phyloP scores from a whole-genome alignment of 805 yeast genomes.

The Spathaspora arborariae region DNA sequence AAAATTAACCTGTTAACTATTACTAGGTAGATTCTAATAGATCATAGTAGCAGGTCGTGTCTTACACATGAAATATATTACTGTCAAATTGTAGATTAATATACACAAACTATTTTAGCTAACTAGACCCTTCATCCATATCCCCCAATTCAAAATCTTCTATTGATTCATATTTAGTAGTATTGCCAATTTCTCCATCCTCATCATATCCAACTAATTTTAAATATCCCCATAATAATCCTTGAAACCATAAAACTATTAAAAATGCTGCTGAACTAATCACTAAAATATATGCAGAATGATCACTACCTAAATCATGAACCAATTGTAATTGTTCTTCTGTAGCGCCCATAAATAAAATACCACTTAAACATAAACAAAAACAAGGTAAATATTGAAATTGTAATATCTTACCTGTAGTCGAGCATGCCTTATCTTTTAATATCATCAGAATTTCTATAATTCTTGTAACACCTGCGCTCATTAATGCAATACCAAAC shows the following conservation, averaged over 20 bases:
- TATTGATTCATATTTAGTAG: slow-evolving; percentile 11
- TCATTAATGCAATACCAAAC: slow-evolving; percentile 78
- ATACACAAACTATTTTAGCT: background rate
- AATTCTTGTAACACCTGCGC: slow-evolving; percentile 73
- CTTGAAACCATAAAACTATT: slow-evolving; percentile 60
- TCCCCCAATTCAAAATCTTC: slow-evolving; percentile 37
- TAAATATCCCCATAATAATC: slow-evolving; percentile 58
- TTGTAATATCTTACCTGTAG: slow-evolving; percentile 47
- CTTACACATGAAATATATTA: too few relatives aligned
- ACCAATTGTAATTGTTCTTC: slow-evolving; percentile 82
- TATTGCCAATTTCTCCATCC: slow-evolving; percentile 26
- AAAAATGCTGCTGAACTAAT: slow-evolving; percentile 71
- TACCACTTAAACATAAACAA: slow-evolving; percentile 72
- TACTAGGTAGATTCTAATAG: too few relatives aligned
- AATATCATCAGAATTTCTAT: slow-evolving; percentile 78
- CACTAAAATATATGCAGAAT: slow-evolving; percentile 74
- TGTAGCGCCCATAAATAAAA: slow-evolving; percentile 86
- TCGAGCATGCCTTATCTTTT: slow-evolving; percentile 47
- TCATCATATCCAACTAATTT: slow-evolving; percentile 39
- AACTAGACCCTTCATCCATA: slow-evolving; percentile 16
- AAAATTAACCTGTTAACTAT: too few relatives aligned
- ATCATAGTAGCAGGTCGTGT: too few relatives aligned
- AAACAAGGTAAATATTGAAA: slow-evolving; percentile 89
- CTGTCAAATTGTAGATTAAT: too few relatives aligned
- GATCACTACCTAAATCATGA: slow-evolving; percentile 73